These are phyloP conservation scores for Zopfia rhizophila DNA, from an alignment of 2,329 filamentous ascomycete genomes.

Conservation along the genomic window DNA sequence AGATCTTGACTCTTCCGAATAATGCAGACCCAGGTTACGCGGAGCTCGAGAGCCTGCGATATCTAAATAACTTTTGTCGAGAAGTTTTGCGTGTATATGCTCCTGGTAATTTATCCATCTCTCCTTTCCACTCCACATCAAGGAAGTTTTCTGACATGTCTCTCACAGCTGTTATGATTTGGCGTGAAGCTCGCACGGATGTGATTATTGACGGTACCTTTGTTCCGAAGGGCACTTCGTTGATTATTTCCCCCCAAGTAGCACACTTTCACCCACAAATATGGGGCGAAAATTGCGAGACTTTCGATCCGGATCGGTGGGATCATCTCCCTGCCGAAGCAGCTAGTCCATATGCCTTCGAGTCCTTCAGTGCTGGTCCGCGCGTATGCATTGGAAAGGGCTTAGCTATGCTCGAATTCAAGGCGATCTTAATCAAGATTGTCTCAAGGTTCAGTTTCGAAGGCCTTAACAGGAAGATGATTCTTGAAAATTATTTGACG, in stretches of 20 bases:
- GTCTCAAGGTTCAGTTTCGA: slow-evolving; percentile 17
- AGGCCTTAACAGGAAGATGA: slow-evolving; percentile 7
- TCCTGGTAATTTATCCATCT: slow-evolving; percentile 9
- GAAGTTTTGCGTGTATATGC: slow-evolving; percentile 23
- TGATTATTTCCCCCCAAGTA: slow-evolving; percentile 17
- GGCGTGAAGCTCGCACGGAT: slow-evolving; percentile 7
- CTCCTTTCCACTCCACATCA: no score
- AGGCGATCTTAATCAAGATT: slow-evolving; percentile 25
- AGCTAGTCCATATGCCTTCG: slow-evolving; percentile 28
- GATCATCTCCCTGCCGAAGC: slow-evolving; percentile 12
- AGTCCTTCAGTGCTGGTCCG: slow-evolving; percentile 25
- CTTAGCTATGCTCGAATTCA: slow-evolving; percentile 33
- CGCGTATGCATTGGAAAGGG: slow-evolving; percentile 29
- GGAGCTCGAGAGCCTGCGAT: slow-evolving; percentile 16
- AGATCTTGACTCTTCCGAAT: slow-evolving; percentile 9
- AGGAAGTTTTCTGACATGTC: slow-evolving; percentile 2
- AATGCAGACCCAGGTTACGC: slow-evolving; percentile 12
- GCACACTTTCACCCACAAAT: slow-evolving; percentile 17
- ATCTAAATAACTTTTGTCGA: slow-evolving; percentile 21
- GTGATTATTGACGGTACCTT: slow-evolving; percentile 14
- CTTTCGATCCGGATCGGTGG: slow-evolving; percentile 23
- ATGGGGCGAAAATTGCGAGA: slow-evolving; percentile 12
- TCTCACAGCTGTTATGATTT: slow-evolving; percentile 12
- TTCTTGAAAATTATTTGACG: slow-evolving; percentile 15
- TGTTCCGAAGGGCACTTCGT: slow-evolving; percentile 18